Conservation (phyloP, 176 grass and related monocot genomes). For the Aegilops tauschii region DNA sequence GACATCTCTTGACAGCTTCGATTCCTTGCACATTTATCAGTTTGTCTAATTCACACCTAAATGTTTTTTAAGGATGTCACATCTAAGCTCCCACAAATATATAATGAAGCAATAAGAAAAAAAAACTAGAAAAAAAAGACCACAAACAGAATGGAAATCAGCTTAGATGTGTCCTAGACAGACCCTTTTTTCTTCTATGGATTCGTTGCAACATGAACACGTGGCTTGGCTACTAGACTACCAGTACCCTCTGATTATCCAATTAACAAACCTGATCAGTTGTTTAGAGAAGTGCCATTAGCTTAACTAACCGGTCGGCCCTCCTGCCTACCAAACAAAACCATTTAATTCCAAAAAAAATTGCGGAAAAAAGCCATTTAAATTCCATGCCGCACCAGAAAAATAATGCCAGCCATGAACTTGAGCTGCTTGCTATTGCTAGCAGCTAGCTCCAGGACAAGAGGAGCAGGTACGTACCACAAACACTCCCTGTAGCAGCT, state of each 20-base stretch:
- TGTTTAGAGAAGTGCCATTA: background rate
- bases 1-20: slow-evolving; percentile 7
- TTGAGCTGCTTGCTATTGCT: background rate
- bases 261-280: background rate
- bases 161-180: no score
- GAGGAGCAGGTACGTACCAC: background rate
- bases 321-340: background rate
- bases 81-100: no score
- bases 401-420: background rate
- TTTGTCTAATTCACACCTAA: no score
- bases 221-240: background rate
- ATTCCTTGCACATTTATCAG: background rate
- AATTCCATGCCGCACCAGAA: background rate
- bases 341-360: background rate
- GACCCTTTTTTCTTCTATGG: no score
- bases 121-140: no score
- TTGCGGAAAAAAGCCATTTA: no score
- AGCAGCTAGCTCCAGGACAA: background rate
- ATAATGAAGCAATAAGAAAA: no score
- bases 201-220: background rate
- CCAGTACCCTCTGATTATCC: background rate
- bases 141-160: no score
- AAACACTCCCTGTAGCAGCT: background rate
- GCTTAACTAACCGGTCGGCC: background rate
- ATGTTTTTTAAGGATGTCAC: no score